Evolutionary conservation across 495 filamentous ascomycete genomes (phyloP), one percentile per base, ranked within the genome.

Genomic region (Annulohypoxylon bovei): DNA sequence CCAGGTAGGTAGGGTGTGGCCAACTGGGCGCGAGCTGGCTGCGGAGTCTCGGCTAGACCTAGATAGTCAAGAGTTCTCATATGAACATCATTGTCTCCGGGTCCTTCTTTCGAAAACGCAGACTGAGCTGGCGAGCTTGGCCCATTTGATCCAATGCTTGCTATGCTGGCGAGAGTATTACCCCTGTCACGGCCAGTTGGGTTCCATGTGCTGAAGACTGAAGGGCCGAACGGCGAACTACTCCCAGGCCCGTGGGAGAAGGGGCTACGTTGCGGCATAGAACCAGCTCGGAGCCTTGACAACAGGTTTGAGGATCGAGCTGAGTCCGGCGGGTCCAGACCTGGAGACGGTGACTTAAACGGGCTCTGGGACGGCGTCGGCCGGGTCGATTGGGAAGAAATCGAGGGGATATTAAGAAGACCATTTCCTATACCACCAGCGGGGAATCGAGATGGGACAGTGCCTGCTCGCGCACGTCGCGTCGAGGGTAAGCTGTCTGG

Each of bases 51-150:
- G 4, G 93, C 95, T 62, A 99, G 85, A 42, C 95, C 95, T 73
- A 99, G 86, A 74, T 98, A 99, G 70, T 99, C 95, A 77, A 99
- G 83, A 35, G 96, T 99, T 73, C 92, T 92, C 74, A 97, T 94
- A 77, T 88, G 87, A 71, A 88, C 87, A 79, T 98, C 95, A 39
- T 88, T 91, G 75, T 97, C 95, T 20, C 87, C 88, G 16, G 90
- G 84, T n/a, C 93, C 93, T 75, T 97, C 95, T 63, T 90, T 87
- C 4, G 94, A 97, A 75, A 95, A 97, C 4, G 93, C 91, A 12
- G 94, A 97, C 62, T 94, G 92, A 27, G 91, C 89, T 1, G 94
- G 95, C 47, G 95, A 99, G 49, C 90, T 90, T 0, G 93, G 93
- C 6, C 89, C 89, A 78, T 97, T 94, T n/a, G 93, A 95, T 35